phyloP scores from a whole-genome alignment of 1,139 yeast species.

The Zygosaccharomyces pseudobailii region DNA sequence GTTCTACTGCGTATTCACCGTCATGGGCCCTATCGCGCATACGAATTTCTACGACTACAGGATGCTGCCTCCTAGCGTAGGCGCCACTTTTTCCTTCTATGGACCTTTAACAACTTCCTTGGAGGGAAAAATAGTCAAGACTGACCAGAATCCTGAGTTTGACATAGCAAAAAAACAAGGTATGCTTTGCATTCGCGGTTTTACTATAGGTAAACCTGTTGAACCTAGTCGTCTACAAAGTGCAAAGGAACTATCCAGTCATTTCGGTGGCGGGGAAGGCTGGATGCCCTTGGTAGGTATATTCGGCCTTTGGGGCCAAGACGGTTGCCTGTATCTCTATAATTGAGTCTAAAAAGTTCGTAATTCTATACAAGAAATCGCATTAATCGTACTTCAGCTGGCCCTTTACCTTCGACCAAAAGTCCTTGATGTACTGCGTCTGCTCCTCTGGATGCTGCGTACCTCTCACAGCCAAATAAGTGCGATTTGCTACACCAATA shows the following conservation, averaged over 20 bases:
- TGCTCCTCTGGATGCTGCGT: conserved; percentile 38
- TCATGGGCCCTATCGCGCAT: conserved; percentile 54
- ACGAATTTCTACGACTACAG: conserved; percentile 65
- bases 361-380: conserved; percentile 5
- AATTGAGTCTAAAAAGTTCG: conserved; percentile 15
- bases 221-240: conserved; percentile 28
- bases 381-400: conserved; percentile 36
- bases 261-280: conserved; percentile 48
- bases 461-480: conserved; percentile 53
- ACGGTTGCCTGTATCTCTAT: conserved; percentile 57
- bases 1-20: conserved; percentile 40
- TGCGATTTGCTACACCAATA: conserved; percentile 45
- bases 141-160: conserved; percentile 36
- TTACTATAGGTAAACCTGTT: conserved; percentile 53
- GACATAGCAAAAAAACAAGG: conserved; percentile 43
- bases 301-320: conserved; percentile 60
- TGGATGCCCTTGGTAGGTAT: conserved; percentile 53
- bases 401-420: conserved; percentile 48
- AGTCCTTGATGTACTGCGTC: conserved; percentile 42
- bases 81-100: conserved; percentile 28
- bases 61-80: conserved; percentile 33
- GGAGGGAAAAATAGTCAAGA: conserved; percentile 41
- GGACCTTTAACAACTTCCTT: conserved; percentile 37
- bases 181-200: conserved; percentile 56
- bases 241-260: conserved; percentile 33